Evolutionary conservation across 768 basidiomycete genomes (phyloP), one percentile per base, ranked within the genome.

Genomic region (Rhodotorula toruloides): DNA sequence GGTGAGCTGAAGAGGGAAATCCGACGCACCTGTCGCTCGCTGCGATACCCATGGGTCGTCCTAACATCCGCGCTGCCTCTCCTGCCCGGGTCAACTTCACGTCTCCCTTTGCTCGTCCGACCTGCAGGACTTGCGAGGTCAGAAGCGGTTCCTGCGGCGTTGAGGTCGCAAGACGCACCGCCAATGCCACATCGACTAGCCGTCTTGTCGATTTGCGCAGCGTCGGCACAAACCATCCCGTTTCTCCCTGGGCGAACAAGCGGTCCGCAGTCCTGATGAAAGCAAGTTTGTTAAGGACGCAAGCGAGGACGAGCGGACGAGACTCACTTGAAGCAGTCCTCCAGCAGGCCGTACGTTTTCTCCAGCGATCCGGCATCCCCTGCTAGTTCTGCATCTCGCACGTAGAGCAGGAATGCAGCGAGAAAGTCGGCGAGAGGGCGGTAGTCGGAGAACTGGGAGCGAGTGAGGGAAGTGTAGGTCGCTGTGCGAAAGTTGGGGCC

Each of bases 221-320:
- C 3, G 72, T 67, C 16, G 69, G 70, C 2, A 74, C 70, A 57
- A 73, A 74, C 61, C 62, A 72, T 0, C 66, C 74, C 21, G 63
- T 63, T 22, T 75, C 73, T 16, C 59, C 67, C 7, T 53, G 54
- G 0, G 63, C 63, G 31, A 73, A 66, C 19, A 72, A 21, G 2
- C 64, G 42, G 21, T 68, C 64, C 22, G 70, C 67, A 0, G 60
- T 46, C 25, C 71, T 72, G 53, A 4, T 9, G 37, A 29, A 9
- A 40, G 3, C 17, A 22, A 36, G 2, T n/a, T 9, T 3, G n/a
- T n/a, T 4, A 34, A 32, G 16, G 22, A 7, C 17, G n/a, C 42
- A 4, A 22, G 55, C 22, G 52, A 25, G 14, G 14, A 21, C 32
- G 27, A 25, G 9, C n/a, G 25, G 22, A 43, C 5, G 22, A 43